Conservation (phyloP, 371 early-diverging fungal genomes). For the Syncephalis fuscata region DNA sequence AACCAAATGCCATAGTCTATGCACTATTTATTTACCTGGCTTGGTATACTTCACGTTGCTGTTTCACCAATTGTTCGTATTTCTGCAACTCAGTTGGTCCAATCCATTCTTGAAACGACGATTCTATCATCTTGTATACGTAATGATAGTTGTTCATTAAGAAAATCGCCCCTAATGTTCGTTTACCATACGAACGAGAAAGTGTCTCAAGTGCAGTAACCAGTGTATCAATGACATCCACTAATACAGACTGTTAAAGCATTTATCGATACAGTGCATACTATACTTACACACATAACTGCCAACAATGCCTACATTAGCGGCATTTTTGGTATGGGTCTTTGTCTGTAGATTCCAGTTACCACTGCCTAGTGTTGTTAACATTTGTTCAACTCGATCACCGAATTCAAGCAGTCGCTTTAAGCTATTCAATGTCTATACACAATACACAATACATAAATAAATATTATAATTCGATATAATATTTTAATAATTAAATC, state of each 20-base stretch:
- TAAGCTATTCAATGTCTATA: conserved; percentile 42
- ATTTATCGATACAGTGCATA: background rate
- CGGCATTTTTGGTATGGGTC: conserved; percentile 6
- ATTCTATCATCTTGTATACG: conserved; percentile 44
- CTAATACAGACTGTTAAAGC: conserved; percentile 4
- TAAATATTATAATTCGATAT: background rate
- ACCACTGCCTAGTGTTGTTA: conserved; percentile 33
- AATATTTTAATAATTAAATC: conserved; percentile 2
- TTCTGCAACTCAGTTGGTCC: conserved; percentile 23
- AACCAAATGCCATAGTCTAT: too few species aligned
- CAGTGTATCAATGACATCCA: conserved; percentile 41
- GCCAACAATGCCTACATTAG: background rate
- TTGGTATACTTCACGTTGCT: conserved; percentile 38
- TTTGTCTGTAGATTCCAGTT: conserved; percentile 32
- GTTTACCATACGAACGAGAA: conserved; percentile 56
- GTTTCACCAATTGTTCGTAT: conserved; percentile 41
- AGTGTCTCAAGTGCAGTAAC: conserved; percentile 38
- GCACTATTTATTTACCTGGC: conserved; percentile 12
- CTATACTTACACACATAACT: background rate
- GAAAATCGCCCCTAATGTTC: conserved; percentile 52
- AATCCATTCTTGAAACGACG: conserved; percentile 29
- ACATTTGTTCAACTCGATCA: conserved; percentile 36
- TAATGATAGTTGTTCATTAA: conserved; percentile 70
- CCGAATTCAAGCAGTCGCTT: conserved; percentile 35
- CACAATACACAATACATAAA: background rate